Conservation (phyloP, 495 filamentous ascomycete genomes). For the Aspergillus affinis region DNA sequence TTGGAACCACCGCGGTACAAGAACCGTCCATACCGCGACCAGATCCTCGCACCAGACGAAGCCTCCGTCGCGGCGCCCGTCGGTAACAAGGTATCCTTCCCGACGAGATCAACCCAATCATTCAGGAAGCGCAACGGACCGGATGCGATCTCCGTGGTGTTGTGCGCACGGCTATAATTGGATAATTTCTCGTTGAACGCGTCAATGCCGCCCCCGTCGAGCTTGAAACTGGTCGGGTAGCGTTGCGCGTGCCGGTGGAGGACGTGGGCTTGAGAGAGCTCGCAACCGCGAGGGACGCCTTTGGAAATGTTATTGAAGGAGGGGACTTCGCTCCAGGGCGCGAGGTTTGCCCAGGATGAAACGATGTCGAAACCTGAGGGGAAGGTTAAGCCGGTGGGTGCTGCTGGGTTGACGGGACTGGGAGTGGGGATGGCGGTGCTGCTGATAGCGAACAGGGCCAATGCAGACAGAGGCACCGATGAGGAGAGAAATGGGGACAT, state of each 20-base stretch:
- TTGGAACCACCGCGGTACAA: slow-evolving; percentile 52
- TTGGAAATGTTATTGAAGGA: slow-evolving; percentile 44
- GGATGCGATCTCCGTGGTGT: slow-evolving; percentile 29
- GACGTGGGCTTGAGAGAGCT: slow-evolving; percentile 51
- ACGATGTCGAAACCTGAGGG: slow-evolving; percentile 38
- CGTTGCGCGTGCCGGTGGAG: slow-evolving; percentile 55
- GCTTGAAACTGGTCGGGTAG: slow-evolving; percentile 38
- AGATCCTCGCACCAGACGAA: slow-evolving; percentile 47
- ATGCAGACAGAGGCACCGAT: no score
- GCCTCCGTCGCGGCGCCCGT: slow-evolving; percentile 52
- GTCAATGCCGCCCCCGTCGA: slow-evolving; percentile 47
- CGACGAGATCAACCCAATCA: slow-evolving; percentile 49
- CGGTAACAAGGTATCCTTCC: slow-evolving; percentile 41
- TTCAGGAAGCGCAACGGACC: slow-evolving; percentile 52
- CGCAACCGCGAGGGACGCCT: slow-evolving; percentile 51
- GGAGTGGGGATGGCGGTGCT: background rate
- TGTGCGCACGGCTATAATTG: slow-evolving; percentile 42
- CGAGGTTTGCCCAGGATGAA: slow-evolving; percentile 46
- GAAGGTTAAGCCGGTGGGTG: slow-evolving; percentile 30
- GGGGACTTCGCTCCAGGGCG: slow-evolving; percentile 44
- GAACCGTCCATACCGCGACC: slow-evolving; percentile 53
- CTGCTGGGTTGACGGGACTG: slow-evolving; percentile 10
- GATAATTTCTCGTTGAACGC: slow-evolving; percentile 45
- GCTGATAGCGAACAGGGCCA: background rate
- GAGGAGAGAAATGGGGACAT: no score